phyloP scores from a whole-genome alignment of 2,329 filamentous ascomycete genomes.

The Plenodomus lindquistii region DNA sequence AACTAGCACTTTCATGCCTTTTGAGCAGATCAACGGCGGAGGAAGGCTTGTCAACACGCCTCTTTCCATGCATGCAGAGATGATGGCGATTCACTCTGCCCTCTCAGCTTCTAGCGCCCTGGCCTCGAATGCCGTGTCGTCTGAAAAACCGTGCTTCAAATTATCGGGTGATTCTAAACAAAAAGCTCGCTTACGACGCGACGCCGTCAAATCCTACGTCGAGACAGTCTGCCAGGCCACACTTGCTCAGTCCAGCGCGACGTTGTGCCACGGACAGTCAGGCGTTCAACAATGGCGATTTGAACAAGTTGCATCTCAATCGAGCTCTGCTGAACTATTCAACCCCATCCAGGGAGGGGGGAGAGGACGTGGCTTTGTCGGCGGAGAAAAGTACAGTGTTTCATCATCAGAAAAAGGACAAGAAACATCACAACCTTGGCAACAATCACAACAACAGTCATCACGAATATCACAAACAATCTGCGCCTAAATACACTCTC shows the following conservation, averaged over 20 bases:
- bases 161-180: conserved; percentile 55
- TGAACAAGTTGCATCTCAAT: conserved; percentile 53
- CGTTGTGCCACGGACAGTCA: conserved; percentile 40
- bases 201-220: conserved; percentile 52
- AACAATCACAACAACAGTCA: conserved; percentile 32
- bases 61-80: conserved; percentile 59
- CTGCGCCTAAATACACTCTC: conserved; percentile 15
- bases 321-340: conserved; percentile 26
- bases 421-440: conserved; percentile 31
- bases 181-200: conserved; percentile 49
- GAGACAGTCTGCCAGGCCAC: conserved; percentile 47
- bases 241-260: conserved; percentile 29
- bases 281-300: conserved; percentile 54
- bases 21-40: conserved; percentile 46
- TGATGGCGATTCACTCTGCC: conserved; percentile 60
- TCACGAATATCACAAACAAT: conserved; percentile 24
- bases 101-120: conserved; percentile 51
- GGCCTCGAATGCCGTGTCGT: conserved; percentile 49
- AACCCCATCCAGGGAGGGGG: conserved; percentile 26
- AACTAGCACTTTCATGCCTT: conserved; percentile 43
- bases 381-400: conserved; percentile 37
- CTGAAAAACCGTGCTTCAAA: conserved; percentile 56
- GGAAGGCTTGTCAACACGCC: conserved; percentile 47
- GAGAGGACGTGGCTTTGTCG: conserved; percentile 20
- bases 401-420: conserved; percentile 28